Evolutionary conservation across 257 asterid species (phyloP).

Genomic region (Misopates orontium): DNA sequence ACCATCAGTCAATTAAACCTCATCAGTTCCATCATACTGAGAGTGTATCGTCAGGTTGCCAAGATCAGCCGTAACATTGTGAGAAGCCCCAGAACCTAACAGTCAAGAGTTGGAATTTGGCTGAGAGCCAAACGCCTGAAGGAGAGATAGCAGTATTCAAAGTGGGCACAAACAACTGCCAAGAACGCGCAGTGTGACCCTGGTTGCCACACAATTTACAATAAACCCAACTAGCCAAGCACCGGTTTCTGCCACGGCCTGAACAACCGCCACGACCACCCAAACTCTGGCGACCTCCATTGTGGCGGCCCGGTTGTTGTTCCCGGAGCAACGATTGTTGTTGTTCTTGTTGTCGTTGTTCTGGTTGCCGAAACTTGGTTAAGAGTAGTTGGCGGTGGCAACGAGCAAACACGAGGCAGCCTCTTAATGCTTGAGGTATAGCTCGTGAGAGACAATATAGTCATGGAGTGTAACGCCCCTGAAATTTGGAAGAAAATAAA

Average conservation of each 20-base stretch:
- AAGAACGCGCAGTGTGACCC: background rate
- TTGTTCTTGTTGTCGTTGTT: too few relatives aligned
- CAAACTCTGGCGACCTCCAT: too few relatives aligned
- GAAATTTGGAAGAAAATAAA: too few relatives aligned
- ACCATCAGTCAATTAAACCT: background rate
- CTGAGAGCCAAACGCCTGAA: background rate
- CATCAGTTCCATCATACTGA: slow-evolving; percentile 13
- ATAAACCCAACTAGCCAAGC: background rate
- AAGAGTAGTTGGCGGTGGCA: too few relatives aligned
- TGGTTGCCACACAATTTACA: background rate
- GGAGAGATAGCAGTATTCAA: background rate
- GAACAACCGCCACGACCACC: too few relatives aligned
- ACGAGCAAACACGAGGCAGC: too few relatives aligned
- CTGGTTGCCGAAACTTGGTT: too few relatives aligned
- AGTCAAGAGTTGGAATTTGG: background rate
- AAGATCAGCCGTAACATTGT: background rate
- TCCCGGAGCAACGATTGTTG: too few relatives aligned
- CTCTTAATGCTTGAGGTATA: too few relatives aligned
- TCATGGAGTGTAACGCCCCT: too few relatives aligned
- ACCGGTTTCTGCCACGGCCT: background rate
- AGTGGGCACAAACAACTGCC: background rate
- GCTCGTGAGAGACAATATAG: too few relatives aligned
- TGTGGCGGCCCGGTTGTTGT: too few relatives aligned
- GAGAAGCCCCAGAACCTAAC: background rate
- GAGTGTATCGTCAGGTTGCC: background rate